phyloP scores from a whole-genome alignment of 805 yeast species.

The Wickerhamomyces chaumierensis region DNA sequence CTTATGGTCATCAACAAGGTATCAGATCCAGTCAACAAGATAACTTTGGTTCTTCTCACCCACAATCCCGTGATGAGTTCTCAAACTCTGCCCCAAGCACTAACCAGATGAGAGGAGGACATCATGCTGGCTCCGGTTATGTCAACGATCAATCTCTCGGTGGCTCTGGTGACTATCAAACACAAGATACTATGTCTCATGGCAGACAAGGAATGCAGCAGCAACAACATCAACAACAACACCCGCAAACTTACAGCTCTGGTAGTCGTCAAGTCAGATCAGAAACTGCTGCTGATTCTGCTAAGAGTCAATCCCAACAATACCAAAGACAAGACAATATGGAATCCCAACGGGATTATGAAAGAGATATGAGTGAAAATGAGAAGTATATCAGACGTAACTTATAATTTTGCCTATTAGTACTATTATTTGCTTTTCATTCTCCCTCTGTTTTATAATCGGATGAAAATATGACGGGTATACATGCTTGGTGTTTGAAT shows the following conservation, averaged over 20 bases:
- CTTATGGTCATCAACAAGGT: not conserved
- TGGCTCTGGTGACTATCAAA: not conserved
- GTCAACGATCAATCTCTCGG: not conserved
- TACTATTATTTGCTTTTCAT: too few species aligned
- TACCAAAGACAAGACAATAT: slow-evolving; percentile 3
- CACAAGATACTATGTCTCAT: not conserved
- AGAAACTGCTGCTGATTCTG: slow-evolving; percentile 5
- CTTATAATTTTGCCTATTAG: slow-evolving; percentile 12
- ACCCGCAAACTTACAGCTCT: not conserved
- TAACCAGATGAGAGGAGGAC: not conserved
- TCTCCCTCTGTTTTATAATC: too few species aligned
- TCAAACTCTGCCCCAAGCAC: not conserved
- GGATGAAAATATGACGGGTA: too few species aligned
- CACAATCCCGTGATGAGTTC: slow-evolving; percentile 1
- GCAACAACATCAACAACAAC: not conserved
- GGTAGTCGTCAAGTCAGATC: slow-evolving; percentile 19
- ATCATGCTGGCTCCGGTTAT: not conserved
- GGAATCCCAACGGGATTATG: slow-evolving; percentile 13
- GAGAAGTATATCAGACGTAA: slow-evolving; percentile 18
- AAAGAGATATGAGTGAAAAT: slow-evolving; percentile 14
- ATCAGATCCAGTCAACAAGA: not conserved
- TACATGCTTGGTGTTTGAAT: too few species aligned
- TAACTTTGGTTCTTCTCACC: not conserved
- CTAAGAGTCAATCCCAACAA: too few species aligned
- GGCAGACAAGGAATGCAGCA: not conserved